A percentile compares a stretch with the other conserved stretches of the same genome.
Evolutionary conservation across 106 monocot genomes (phyloP).

Genomic region (Alisma plantagoaquatica): DNA sequence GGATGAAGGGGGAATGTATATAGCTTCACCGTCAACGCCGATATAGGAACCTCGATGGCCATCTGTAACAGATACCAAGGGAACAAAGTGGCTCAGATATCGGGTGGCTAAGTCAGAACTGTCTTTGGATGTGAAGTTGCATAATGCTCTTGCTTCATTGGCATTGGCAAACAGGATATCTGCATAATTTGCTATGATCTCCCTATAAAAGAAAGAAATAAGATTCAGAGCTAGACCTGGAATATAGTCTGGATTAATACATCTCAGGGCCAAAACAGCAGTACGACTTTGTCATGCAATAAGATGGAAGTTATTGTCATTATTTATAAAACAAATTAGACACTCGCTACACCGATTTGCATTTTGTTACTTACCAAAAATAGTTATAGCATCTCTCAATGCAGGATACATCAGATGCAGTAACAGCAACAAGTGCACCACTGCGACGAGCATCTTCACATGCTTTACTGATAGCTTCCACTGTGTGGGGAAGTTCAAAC

Average conservation of each 20-base stretch:
- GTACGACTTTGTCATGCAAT: no score
- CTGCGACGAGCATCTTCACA: slow-evolving; percentile 71
- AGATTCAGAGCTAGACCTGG: no score
- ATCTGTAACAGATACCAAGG: slow-evolving; percentile 81
- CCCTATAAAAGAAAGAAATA: slow-evolving; percentile 36
- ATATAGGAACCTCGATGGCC: slow-evolving; percentile 77
- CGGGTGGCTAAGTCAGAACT: slow-evolving; percentile 51
- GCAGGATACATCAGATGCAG: slow-evolving; percentile 92
- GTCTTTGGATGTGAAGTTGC: slow-evolving; percentile 32
- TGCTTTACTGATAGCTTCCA: slow-evolving; percentile 59
- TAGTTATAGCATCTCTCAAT: slow-evolving; percentile 70
- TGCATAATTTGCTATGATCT: slow-evolving; percentile 69
- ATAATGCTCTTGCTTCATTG: slow-evolving; percentile 67
- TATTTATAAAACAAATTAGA: no score
- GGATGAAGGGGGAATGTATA: slow-evolving; percentile 75
- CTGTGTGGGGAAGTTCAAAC: slow-evolving; percentile 80
- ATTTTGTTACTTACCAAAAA: slow-evolving; percentile 75
- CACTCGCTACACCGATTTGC: no score
- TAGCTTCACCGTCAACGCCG: slow-evolving; percentile 77
- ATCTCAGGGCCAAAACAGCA: no score
- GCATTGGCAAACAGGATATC: slow-evolving; percentile 82
- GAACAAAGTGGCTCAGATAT: slow-evolving; percentile 72
- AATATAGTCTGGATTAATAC: no score
- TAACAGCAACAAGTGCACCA: slow-evolving; percentile 87
- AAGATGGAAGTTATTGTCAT: no score